Evolutionary conservation across 2,329 filamentous ascomycete species (phyloP).

Genomic region (Arthrobotrys conoides): DNA sequence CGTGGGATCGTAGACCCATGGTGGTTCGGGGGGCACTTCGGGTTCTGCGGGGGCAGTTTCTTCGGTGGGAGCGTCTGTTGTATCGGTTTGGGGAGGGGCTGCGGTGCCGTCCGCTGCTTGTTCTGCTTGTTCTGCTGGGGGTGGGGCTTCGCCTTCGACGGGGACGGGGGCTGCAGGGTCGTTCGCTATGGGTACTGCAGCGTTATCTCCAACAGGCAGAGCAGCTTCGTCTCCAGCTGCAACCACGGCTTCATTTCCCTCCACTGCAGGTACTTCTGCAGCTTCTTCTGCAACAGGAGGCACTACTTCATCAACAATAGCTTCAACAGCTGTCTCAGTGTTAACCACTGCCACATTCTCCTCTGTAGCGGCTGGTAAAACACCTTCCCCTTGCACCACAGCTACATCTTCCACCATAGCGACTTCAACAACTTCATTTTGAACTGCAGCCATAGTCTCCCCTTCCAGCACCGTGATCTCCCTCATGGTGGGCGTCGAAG

Average conservation of each 20-base stretch:
- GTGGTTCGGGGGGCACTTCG: slow-evolving; percentile 5
- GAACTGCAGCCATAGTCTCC: neutral
- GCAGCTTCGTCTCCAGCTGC: neutral
- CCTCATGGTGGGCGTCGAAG: slow-evolving; percentile 10
- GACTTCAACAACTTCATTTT: neutral
- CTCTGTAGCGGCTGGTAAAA: neutral
- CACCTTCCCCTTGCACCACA: neutral
- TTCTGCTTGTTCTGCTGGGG: neutral
- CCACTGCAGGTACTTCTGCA: neutral
- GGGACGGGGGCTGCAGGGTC: neutral
- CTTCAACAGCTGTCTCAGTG: too few relatives aligned
- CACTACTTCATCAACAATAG: neutral
- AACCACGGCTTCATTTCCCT: neutral
- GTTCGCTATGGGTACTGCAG: neutral
- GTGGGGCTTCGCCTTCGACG: neutral
- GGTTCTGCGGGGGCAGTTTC: neutral
- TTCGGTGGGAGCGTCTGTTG: neutral
- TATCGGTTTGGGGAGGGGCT: neutral
- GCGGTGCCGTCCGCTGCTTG: neutral
- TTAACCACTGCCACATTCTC: neutral
- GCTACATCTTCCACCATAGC: neutral
- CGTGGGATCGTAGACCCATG: slow-evolving; percentile 3
- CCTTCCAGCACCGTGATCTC: neutral
- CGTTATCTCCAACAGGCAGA: neutral
- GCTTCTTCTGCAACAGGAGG: neutral